A percentile compares a stretch with the other conserved stretches of the same genome.
These are phyloP conservation scores for Laburnicola sp. DNA, from an alignment of 2,329 filamentous ascomycete genomes.

Conservation along the genomic window DNA sequence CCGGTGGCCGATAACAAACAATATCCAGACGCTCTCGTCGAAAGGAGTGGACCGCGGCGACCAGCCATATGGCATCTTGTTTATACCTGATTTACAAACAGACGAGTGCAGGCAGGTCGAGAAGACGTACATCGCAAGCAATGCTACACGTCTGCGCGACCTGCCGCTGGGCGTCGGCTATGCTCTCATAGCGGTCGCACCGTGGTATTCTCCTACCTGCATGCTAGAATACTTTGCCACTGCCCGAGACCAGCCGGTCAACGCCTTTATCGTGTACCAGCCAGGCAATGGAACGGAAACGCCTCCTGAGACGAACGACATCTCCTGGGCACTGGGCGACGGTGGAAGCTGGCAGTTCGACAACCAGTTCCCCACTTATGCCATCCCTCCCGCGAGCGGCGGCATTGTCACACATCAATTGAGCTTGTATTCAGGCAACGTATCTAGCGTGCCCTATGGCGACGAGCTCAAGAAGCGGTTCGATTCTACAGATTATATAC, in stretches of 20 bases:
- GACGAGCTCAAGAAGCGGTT: constrained; percentile 45
- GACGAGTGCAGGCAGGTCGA: constrained; percentile 67
- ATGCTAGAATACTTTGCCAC: constrained; percentile 70
- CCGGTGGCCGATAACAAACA: constrained; percentile 48
- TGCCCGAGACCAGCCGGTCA: constrained; percentile 61
- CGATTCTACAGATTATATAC: constrained; percentile 49
- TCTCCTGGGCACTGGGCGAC: constrained; percentile 72
- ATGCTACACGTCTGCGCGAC: constrained; percentile 73
- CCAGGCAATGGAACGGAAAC: constrained; percentile 54
- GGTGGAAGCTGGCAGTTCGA: constrained; percentile 69
- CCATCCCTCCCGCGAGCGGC: constrained; percentile 70
- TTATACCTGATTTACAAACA: constrained; percentile 71
- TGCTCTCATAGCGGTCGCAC: constrained; percentile 78
- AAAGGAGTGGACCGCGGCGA: constrained; percentile 65
- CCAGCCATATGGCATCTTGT: constrained; percentile 76
- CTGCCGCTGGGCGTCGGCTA: constrained; percentile 67
- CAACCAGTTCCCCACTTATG: constrained; percentile 82
- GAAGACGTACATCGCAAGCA: constrained; percentile 68
- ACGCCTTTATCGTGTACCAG: constrained; percentile 61
- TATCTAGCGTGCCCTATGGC: constrained; percentile 55
- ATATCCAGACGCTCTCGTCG: constrained; percentile 76
- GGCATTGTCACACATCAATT: constrained; percentile 70
- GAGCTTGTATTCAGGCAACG: constrained; percentile 74
- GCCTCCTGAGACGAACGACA: constrained; percentile 67
- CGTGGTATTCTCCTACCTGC: constrained; percentile 79